Base-by-base conservation (phyloP, 2,329 filamentous ascomycete genomes). In the Trichoderma arundinaceum region DNA sequence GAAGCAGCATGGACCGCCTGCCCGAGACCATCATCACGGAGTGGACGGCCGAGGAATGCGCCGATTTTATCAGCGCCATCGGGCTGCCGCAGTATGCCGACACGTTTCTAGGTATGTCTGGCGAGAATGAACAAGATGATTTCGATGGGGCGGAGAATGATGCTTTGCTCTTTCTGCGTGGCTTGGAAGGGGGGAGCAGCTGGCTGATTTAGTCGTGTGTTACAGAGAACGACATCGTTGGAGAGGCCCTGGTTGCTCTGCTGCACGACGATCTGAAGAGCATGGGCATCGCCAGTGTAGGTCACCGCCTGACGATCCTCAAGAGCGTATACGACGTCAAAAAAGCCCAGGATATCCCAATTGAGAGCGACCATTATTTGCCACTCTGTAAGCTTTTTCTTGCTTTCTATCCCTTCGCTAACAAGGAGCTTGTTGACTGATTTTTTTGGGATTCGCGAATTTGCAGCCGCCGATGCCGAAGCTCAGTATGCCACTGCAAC, bases 301-400 rank as follows among this genome's bases (percentile, higher is more conserved):
- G 95, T 46, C 95, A 99, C 80, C 90, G 95, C 67, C 83, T 99
- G 72, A 96, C 93, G 22, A 96, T 99, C 66, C 84, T 99, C 66
- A 98, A 97, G 81, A 94, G 89, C 73, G 93, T 98, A 63, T 98
- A 97, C 80, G 94, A 98, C 74, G 90, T 95, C 74, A 99, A 99
- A 81, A 90, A 94, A 77, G 92, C 92, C 69, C 94, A 97, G 74
- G 93, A 96, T 72, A 87, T 98, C 67, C 90, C 92, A 15, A 86
- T 97, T 72, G 94, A 98, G 75, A 89, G 90, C 68, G 94, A 97
- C 73, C 92, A 98, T 77, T 99, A 97, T 76, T 86, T 97, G 59
- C 95, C 95, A 43, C 83, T 95, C 58, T 95, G 94, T 97, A 89
- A 67, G 71, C 17, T 59, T 57, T 17, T n/a, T 46, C 8, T 39